phyloP scores from a whole-genome alignment of 2,329 filamentous ascomycete genomes.

The Blastomyces percursus region DNA sequence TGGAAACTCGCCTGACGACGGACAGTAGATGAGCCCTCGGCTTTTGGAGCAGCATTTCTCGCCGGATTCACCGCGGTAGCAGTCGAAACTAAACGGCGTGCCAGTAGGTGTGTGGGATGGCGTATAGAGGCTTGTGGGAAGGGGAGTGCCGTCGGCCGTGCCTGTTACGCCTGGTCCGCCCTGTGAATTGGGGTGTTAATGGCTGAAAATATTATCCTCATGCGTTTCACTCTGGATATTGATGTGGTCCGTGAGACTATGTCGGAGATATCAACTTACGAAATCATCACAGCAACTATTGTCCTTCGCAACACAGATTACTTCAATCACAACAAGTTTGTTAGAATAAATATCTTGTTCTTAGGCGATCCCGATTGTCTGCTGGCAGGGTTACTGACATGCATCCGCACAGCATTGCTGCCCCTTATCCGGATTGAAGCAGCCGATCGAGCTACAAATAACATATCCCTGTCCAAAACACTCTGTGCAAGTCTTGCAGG shows the following conservation, averaged over 20 bases:
- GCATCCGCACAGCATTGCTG: conserved; percentile 7
- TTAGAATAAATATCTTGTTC: neutral
- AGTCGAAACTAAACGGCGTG: neutral
- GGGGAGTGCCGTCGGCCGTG: conserved; percentile 1
- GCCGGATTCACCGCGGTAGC: neutral
- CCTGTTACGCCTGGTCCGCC: conserved; percentile 6
- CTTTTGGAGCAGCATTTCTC: conserved; percentile 6
- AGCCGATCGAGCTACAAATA: conserved; percentile 2
- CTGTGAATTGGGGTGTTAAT: neutral
- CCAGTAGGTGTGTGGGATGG: conserved; percentile 4
- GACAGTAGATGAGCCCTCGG: conserved; percentile 2
- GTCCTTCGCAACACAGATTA: conserved; percentile 5
- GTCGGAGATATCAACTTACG: neutral
- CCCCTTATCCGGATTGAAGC: conserved; percentile 2
- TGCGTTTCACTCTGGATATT: neutral
- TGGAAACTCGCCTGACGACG: conserved; percentile 3
- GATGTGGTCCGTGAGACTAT: neutral
- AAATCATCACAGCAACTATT: conserved; percentile 8
- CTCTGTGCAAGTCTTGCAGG: conserved; percentile 8
- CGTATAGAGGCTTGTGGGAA: neutral
- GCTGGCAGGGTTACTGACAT: neutral
- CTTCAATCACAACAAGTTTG: neutral
- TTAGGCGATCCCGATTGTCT: neutral
- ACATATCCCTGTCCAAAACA: conserved; percentile 6
- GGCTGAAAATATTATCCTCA: too few relatives aligned